Conservation (phyloP, 805 yeast species). For the Barnettozyma siamensis region DNA sequence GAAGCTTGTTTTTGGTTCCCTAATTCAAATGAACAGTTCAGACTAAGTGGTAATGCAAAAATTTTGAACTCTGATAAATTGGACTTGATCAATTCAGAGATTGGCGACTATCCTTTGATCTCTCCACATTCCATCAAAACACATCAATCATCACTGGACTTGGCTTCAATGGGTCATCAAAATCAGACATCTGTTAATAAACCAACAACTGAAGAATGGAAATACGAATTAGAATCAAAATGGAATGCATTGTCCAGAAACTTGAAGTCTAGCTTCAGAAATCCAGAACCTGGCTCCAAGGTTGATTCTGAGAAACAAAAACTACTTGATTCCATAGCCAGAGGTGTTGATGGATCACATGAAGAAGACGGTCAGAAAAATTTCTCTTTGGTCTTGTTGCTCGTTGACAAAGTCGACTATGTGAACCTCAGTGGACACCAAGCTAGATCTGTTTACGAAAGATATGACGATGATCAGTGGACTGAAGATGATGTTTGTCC, state of each 20-base stretch:
- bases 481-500: conserved; percentile 77
- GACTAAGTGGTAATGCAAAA: conserved; percentile 64
- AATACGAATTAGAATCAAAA: conserved; percentile 51
- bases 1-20: conserved; percentile 77
- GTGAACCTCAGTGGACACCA: conserved; percentile 50
- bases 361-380: conserved; percentile 54
- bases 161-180: conserved; percentile 7
- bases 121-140: conserved; percentile 24
- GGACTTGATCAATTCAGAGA: conserved; percentile 10
- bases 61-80: conserved; percentile 29
- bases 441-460: conserved; percentile 47
- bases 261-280: conserved; percentile 60
- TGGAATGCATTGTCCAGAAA: conserved; percentile 58
- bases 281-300: conserved; percentile 65
- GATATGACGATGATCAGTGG: conserved; percentile 61
- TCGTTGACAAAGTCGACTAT: conserved; percentile 66
- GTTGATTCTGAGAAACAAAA: conserved; percentile 50
- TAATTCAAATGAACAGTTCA: conserved; percentile 56
- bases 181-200: conserved; percentile 1
- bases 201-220: conserved; percentile 52
- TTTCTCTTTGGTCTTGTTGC: conserved; percentile 63
- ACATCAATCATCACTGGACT: conserved; percentile 21
- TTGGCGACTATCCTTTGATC: conserved; percentile 25
- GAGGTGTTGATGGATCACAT: conserved; percentile 80
- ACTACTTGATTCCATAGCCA: conserved; percentile 59